Percentiles rank a stretch among this genome's conserved stretches.
These are phyloP conservation scores for Tylopilus vinaceipallidus DNA, from an alignment of 768 basidiomycete species.

Conservation along the genomic window DNA sequence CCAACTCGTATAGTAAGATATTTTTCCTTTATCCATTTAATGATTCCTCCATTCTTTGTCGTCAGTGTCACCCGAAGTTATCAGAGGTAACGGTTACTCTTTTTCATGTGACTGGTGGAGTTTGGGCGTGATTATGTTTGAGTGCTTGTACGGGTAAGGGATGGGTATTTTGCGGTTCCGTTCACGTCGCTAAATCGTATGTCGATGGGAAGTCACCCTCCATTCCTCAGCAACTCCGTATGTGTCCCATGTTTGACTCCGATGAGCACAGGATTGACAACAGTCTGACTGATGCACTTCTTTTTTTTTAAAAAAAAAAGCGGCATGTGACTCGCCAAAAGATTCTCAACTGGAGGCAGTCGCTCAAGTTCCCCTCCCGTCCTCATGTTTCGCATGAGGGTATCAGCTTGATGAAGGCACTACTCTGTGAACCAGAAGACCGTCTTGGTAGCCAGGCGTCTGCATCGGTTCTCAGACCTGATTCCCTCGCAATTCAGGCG, in stretches of 20 bases:
- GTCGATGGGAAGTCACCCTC: slow-evolving; percentile 67
- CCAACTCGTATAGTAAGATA: slow-evolving; percentile 80
- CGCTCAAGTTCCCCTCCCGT: slow-evolving; percentile 81
- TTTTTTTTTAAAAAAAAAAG: too few species aligned
- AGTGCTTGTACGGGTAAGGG: slow-evolving; percentile 86
- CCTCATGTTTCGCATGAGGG: slow-evolving; percentile 87
- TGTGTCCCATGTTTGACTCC: slow-evolving; percentile 28
- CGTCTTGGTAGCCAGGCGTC: slow-evolving; percentile 78
- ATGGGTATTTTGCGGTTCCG: slow-evolving; percentile 28
- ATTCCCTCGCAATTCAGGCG: slow-evolving; percentile 72
- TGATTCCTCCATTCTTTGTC: slow-evolving; percentile 24
- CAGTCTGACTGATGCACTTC: slow-evolving; percentile 10
- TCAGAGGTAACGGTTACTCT: slow-evolving; percentile 87
- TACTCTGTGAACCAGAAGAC: slow-evolving; percentile 95
- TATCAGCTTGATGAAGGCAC: slow-evolving; percentile 80
- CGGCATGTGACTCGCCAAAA: slow-evolving; percentile 95
- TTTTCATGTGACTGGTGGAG: slow-evolving; percentile 99
- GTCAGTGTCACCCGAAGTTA: slow-evolving; percentile 87
- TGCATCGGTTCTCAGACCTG: slow-evolving; percentile 67
- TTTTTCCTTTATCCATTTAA: slow-evolving; percentile 25
- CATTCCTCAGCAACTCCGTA: slow-evolving; percentile 93
- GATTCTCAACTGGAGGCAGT: slow-evolving; percentile 93
- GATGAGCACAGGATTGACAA: slow-evolving; percentile 21
- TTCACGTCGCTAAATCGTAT: slow-evolving; percentile 25
- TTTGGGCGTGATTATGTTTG: slow-evolving; percentile 94